Evolutionary conservation across 371 early-diverging fungal genomes (phyloP).

Genomic region (Blastocladiella emersonii): DNA sequence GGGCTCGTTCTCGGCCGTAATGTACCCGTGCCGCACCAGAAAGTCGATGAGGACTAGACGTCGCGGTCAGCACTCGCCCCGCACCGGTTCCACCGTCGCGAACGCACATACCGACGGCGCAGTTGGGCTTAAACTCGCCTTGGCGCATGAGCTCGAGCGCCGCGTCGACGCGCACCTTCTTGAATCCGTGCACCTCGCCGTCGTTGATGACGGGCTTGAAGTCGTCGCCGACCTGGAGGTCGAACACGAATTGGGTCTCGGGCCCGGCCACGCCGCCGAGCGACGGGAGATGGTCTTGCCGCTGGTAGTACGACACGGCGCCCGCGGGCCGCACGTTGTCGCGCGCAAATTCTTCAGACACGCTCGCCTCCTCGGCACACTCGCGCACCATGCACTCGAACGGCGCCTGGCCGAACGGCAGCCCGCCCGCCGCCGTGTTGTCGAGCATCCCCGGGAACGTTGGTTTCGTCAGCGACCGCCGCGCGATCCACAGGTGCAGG

Average conservation of each 20-base stretch:
- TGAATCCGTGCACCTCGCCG: conserved; percentile 80
- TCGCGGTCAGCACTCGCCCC: too few species aligned
- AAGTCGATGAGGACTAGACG: conserved; percentile 67
- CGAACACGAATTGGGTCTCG: conserved; percentile 56
- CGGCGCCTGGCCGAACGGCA: conserved; percentile 46
- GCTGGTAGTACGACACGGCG: background rate
- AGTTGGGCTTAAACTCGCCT: conserved; percentile 77
- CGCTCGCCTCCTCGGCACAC: conserved; percentile 77
- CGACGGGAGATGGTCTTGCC: background rate
- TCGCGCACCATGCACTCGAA: conserved; percentile 65
- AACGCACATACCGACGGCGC: conserved; percentile 43
- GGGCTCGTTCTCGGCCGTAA: conserved; percentile 68
- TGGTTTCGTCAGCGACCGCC: conserved; percentile 56
- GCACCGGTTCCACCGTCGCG: too few species aligned
- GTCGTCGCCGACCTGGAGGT: conserved; percentile 51
- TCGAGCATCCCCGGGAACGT: conserved; percentile 80
- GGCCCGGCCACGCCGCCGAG: conserved; percentile 8
- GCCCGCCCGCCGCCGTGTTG: conserved; percentile 80
- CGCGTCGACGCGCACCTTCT: conserved; percentile 54
- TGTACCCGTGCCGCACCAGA: conserved; percentile 54
- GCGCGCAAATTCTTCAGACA: conserved; percentile 39
- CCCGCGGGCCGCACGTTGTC: conserved; percentile 6
- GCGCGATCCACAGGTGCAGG: conserved; percentile 72
- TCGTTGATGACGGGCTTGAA: conserved; percentile 60
- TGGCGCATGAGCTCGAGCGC: conserved; percentile 30